phyloP scores from a whole-genome alignment of 495 filamentous ascomycete genomes.

The Aspergillus olivimuriae region DNA sequence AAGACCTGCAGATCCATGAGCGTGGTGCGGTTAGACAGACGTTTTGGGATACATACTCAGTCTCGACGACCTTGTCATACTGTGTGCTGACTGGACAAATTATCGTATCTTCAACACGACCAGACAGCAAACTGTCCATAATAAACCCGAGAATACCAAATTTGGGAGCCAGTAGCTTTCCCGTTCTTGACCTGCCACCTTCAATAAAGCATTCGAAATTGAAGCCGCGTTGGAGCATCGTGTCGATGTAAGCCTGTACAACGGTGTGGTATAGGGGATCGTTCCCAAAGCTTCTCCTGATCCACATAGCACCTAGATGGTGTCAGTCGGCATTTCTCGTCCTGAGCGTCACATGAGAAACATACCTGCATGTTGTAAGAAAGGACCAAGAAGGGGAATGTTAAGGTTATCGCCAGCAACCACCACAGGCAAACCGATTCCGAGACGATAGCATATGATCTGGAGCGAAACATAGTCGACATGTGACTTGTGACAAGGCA shows the following conservation, averaged over 20 bases:
- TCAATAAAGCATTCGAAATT: conserved; percentile 98
- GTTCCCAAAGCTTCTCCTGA: conserved; percentile 85
- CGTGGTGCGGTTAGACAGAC: background rate
- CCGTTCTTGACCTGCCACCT: conserved; percentile 84
- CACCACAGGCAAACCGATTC: conserved; percentile 82
- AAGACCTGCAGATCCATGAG: conserved; percentile 48
- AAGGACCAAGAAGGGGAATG: conserved; percentile 80
- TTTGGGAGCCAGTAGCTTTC: conserved; percentile 88
- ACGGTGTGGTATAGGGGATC: conserved; percentile 84
- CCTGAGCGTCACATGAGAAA: background rate
- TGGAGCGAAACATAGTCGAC: conserved; percentile 94
- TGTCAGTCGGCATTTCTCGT: conserved; percentile 14
- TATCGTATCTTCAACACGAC: conserved; percentile 83
- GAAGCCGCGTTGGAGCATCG: conserved; percentile 78
- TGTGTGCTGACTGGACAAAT: conserved; percentile 94
- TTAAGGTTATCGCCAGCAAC: conserved; percentile 96
- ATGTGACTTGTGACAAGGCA: conserved; percentile 91
- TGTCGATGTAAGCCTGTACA: conserved; percentile 94
- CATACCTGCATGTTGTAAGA: conserved; percentile 83
- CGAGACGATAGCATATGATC: conserved; percentile 88
- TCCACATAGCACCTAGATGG: conserved; percentile 83
- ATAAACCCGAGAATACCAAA: conserved; percentile 96
- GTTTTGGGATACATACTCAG: conserved; percentile 49
- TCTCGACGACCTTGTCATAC: conserved; percentile 98
- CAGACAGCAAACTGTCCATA: conserved; percentile 79